Evolutionary conservation across 768 basidiomycete genomes (phyloP), one percentile per base, ranked within the genome.

Genomic region (Favolaschia claudopus): DNA sequence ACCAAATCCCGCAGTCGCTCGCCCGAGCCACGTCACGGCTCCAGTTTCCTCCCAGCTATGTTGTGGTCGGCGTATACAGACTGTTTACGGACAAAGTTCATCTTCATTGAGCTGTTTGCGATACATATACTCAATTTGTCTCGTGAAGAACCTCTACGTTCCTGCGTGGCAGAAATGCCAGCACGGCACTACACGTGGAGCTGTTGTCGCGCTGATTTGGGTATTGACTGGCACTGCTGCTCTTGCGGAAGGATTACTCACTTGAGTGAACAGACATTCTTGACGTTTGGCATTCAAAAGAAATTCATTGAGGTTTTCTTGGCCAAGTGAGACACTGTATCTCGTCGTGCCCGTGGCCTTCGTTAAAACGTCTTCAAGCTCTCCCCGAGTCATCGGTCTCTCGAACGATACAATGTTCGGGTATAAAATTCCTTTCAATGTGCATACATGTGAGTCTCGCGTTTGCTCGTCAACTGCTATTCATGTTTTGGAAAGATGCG

Each of bases 161-260:
- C 93, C 94, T 5, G 87, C 90, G 8, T 93, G 95, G 92, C 77
- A 90, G 68, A 95, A 93, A 75, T 92, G 93, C 70, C 84, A 80
- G 62, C 89, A 96, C 73, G 95, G 91, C 0, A 83, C 85, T 1
- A 69, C 81, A 43, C 77, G 94, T 19, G 95, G 95, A 0, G 76
- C 83, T 0, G 72, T 83, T 15, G 89, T 93, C 36, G 94, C 89
- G 0, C 69, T 82, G 0, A 71, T 83, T 29, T 94, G 92, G 92
- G 92, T 89, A 67, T 34, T 82, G 74, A 20, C 19, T n/a, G n/a
- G n/a, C 19, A 33, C 24, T 25, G 47, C 19, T 5, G 15, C 13
- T 12, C 37, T 53, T n/a, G 33, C 43, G 25, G 17, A 25, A 37
- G 24, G 8, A 8, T 5, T 4, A n/a, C 27, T 33, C 33, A 34